Evolutionary conservation across 1,284 basidiomycete genomes (phyloP).

Genomic region (Singerocomus inundabilis): DNA sequence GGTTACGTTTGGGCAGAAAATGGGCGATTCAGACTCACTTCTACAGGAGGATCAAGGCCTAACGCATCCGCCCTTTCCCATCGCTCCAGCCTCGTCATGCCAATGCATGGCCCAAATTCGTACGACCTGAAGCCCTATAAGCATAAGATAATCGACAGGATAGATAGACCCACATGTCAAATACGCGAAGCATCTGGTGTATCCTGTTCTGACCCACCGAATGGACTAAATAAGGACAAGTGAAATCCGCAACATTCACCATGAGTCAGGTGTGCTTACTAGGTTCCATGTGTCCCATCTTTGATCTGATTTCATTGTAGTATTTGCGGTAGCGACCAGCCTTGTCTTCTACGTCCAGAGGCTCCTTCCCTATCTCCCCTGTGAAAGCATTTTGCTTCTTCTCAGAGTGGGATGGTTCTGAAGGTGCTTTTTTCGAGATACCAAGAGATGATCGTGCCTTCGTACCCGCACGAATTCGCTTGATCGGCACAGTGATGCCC

Average conservation of each 20-base stretch:
- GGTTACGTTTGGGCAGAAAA: not conserved
- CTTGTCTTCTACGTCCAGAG: constrained; percentile 33
- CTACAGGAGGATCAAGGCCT: constrained; percentile 80
- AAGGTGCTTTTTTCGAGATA: not conserved
- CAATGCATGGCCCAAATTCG: constrained; percentile 85
- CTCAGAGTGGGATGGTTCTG: constrained; percentile 1
- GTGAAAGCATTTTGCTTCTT: constrained; percentile 5
- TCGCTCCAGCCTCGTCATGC: constrained; percentile 78
- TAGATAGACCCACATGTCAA: constrained; percentile 60
- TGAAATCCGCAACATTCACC: constrained; percentile 1
- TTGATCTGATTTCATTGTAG: constrained; percentile 42
- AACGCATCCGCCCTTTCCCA: constrained; percentile 85
- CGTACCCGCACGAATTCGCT: constrained; percentile 21
- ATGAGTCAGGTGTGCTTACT: constrained; percentile 46
- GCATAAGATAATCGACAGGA: not conserved
- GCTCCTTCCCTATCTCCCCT: constrained; percentile 9
- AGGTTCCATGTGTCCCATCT: constrained; percentile 55
- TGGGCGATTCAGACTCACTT: constrained; percentile 46
- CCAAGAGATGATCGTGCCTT: constrained; percentile 7
- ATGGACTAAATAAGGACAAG: constrained; percentile 48
- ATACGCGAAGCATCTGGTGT: constrained; percentile 73
- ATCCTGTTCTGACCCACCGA: constrained; percentile 58
- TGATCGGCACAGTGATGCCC: constrained; percentile 15
- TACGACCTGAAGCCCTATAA: constrained; percentile 49
- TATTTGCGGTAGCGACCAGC: constrained; percentile 49